Base-by-base conservation (phyloP, 176 grass and related monocot species). In the Tuctoria greenei region DNA sequence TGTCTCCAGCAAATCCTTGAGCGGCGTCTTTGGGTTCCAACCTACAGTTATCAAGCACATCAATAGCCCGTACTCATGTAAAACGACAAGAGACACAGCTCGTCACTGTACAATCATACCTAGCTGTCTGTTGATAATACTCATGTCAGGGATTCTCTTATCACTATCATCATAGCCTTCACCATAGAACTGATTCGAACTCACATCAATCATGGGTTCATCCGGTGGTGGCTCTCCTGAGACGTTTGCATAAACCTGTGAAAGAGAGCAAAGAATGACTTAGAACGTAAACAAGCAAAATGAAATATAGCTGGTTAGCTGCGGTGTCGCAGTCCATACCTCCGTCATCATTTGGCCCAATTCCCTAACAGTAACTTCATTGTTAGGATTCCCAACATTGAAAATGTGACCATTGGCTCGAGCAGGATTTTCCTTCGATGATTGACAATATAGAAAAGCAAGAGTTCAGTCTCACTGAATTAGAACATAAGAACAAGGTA, bases 161-260 rank as follows among this genome's bases (percentile, higher is more conserved):
- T 98, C 95, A 44, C 95, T 98, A 55, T 94, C 95, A 66, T 92
- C 95, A 11, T 98, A 98, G 64, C 95, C 95, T 85, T 98, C 88
- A n/a, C 91, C 95, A 41, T 92, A 98, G 80, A 99, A 99, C 74
- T 92, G 79, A 27, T 86, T 86, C 7, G 87, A 90, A 47, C 95
- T 99, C n/a, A 95, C 85, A 7, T 95, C 95, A 72, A 95, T 52
- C 60, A 88, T 86, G 12, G 91, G 91, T 64, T 84, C 89, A 73
- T 84, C 87, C 44, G 92, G 67, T 63, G 91, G 58, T 61, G 81
- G 51, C 79, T 98, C 95, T 59, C 88, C 82, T 38, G 95, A 95
- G 21, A 92, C 84, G 6, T 90, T 99, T 31, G 82, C 67, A 23
- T 99, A 99, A 23, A 98, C 95, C 95, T 98, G 62, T n/a, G 81